phyloP scores from a whole-genome alignment of 768 basidiomycete genomes.

The Rhizopogon rudus region DNA sequence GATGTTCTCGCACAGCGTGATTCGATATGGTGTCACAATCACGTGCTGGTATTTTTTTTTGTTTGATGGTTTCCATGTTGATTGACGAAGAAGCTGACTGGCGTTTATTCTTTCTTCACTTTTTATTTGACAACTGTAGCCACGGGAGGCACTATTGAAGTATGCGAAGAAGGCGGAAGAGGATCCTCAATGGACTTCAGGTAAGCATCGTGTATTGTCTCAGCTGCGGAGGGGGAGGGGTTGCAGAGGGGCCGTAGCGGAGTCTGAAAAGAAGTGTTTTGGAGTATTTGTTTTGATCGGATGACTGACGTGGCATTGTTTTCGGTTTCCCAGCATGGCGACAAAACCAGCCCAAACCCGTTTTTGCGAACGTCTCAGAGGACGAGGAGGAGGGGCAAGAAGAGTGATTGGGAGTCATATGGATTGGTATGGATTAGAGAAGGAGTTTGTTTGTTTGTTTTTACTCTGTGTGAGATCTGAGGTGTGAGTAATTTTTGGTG shows the following conservation, averaged over 20 bases:
- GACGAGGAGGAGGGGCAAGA: conserved; percentile 54
- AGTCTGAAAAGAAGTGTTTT: conserved; percentile 23
- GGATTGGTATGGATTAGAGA: neutral
- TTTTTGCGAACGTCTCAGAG: conserved; percentile 63
- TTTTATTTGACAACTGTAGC: conserved; percentile 47
- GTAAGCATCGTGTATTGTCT: conserved; percentile 41
- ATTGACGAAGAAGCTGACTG: conserved; percentile 18
- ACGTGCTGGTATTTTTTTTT: conserved; percentile 12
- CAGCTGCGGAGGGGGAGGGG: conserved; percentile 22
- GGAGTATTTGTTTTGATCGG: conserved; percentile 28
- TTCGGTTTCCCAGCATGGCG: conserved; percentile 73
- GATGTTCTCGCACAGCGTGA: neutral
- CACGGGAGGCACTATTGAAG: conserved; percentile 93
- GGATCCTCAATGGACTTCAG: conserved; percentile 82
- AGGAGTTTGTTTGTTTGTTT: conserved; percentile 4
- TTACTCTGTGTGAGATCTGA: conserved; percentile 15
- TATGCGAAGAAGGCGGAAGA: conserved; percentile 75
- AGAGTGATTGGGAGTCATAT: conserved; percentile 28
- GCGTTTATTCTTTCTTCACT: conserved; percentile 16
- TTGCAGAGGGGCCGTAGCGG: conserved; percentile 21
- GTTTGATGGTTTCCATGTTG: conserved; percentile 23
- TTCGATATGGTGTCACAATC: conserved; percentile 1
- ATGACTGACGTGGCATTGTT: conserved; percentile 54
- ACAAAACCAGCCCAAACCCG: conserved; percentile 79
- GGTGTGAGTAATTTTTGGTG: conserved; percentile 39